phyloP scores from a whole-genome alignment of 257 asterid species.

The Nicotiana benthamiana region DNA sequence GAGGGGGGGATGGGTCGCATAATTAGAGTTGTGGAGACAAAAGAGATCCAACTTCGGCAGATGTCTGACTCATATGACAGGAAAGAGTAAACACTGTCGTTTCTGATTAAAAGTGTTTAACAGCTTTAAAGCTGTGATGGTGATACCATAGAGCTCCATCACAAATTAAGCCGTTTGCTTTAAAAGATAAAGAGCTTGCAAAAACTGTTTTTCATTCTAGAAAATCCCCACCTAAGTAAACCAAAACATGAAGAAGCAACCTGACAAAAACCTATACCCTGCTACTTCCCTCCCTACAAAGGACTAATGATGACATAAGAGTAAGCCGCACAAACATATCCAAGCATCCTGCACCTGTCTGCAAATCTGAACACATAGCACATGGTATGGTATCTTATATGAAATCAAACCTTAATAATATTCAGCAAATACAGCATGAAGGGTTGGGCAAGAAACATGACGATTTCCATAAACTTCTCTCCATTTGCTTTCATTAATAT shows the following conservation, averaged over 20 bases:
- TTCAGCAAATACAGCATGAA: background rate
- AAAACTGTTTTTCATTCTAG: background rate
- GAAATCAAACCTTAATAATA: background rate
- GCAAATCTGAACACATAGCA: background rate
- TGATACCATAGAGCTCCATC: background rate
- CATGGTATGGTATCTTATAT: background rate
- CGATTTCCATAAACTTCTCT: background rate
- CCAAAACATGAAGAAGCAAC: background rate
- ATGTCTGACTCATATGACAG: background rate
- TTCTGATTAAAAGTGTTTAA: background rate
- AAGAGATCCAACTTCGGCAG: background rate
- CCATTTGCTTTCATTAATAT: background rate
- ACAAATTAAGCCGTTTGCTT: background rate
- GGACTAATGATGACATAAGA: background rate
- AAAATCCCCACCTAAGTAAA: too few relatives aligned
- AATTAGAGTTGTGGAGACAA: background rate
- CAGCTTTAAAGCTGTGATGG: too few relatives aligned
- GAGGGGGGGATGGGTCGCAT: background rate
- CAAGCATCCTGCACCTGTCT: background rate
- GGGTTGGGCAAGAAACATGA: background rate
- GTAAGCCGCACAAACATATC: background rate
- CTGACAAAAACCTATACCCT: background rate
- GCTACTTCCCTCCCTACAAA: background rate
- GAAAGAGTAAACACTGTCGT: background rate
- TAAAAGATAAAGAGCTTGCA: background rate